Evolutionary conservation across 805 yeast species (phyloP).

Genomic region (Candida railenensis): DNA sequence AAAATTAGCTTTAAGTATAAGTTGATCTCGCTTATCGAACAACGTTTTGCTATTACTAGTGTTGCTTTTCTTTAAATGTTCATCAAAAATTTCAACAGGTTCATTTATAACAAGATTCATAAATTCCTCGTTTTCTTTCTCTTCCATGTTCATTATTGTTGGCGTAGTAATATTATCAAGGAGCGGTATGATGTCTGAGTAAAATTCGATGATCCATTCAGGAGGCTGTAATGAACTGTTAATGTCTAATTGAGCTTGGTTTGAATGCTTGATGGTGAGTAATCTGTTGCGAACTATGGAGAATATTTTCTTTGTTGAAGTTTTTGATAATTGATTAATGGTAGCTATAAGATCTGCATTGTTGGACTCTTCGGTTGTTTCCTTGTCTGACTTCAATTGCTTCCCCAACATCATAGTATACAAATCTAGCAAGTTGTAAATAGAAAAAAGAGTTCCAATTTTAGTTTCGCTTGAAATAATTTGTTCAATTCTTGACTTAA

Average conservation of each 20-base stretch:
- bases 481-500: constrained; percentile 66
- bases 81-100: constrained; percentile 41
- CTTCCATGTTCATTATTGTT: constrained; percentile 42
- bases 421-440: constrained; percentile 62
- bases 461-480: constrained; percentile 64
- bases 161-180: constrained; percentile 42
- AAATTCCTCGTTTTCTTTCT: constrained; percentile 34
- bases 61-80: constrained; percentile 26
- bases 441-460: constrained; percentile 52
- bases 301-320: constrained; percentile 11
- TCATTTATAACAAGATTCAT: constrained; percentile 43
- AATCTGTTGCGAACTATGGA: constrained; percentile 27
- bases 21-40: constrained; percentile 29
- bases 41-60: constrained; percentile 9
- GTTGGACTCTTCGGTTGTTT: background rate
- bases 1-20: constrained; percentile 55
- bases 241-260: constrained; percentile 39
- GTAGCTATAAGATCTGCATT: background rate
- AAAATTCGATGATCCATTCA: constrained; percentile 74
- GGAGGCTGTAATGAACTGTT: constrained; percentile 72
- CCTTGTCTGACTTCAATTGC: constrained; percentile 13
- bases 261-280: constrained; percentile 31
- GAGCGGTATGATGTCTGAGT: constrained; percentile 57
- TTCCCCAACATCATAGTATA: constrained; percentile 69
- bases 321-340: background rate